These are phyloP conservation scores for Aspergillus nomiae DNA, from an alignment of 2,329 filamentous ascomycete species.

Conservation along the genomic window DNA sequence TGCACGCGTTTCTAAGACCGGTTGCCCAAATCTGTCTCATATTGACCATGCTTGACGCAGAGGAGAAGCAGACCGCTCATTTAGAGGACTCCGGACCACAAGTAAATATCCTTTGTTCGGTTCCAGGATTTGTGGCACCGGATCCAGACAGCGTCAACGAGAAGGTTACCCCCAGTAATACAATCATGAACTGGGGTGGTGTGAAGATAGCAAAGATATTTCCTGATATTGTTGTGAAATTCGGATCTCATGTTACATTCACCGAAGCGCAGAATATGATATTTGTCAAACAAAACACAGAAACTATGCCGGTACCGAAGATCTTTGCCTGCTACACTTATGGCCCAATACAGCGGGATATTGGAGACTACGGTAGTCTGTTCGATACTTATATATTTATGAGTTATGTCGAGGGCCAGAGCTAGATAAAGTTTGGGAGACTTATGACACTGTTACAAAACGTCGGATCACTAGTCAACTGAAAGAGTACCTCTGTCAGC, in stretches of 20 bases:
- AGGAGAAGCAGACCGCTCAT: not conserved
- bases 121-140: not conserved
- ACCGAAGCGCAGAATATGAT: constrained; percentile 22
- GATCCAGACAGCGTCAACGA: not conserved
- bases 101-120: not conserved
- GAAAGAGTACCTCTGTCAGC: constrained; percentile 14
- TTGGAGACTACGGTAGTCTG: constrained; percentile 16
- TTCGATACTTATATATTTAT: constrained; percentile 26
- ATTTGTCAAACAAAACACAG: constrained; percentile 18
- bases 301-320: constrained; percentile 17
- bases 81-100: not conserved
- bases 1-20: not conserved
- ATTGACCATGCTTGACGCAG: not conserved
- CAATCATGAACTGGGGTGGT: constrained; percentile 13
- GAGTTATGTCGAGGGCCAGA: constrained; percentile 16
- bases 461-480: constrained; percentile 11
- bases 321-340: constrained; percentile 19
- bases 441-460: constrained; percentile 10
- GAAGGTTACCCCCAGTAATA: not conserved
- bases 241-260: constrained; percentile 16
- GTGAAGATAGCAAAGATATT: constrained; percentile 21
- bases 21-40: too few relatives aligned
- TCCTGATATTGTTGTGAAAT: constrained; percentile 21
- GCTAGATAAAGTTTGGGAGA: constrained; percentile 18
- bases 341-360: constrained; percentile 18